A percentile compares a stretch with the other conserved stretches of the same genome.
These are phyloP conservation scores for Aspergillus thermomutatus DNA, from an alignment of 2,329 filamentous ascomycete genomes.

Conservation along the genomic window DNA sequence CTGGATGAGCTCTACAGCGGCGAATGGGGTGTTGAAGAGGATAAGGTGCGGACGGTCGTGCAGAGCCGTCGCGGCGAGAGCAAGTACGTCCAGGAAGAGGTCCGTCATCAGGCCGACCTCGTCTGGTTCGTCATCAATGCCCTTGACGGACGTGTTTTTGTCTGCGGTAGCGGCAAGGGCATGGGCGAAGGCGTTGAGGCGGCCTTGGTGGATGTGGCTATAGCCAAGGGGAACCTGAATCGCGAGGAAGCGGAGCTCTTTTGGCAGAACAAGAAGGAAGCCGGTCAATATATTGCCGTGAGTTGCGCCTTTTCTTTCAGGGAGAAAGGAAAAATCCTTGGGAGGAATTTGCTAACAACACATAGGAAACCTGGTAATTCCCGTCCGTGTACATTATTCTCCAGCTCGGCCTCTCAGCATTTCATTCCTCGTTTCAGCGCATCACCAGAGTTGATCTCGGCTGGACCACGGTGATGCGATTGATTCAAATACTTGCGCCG, in stretches of 20 bases:
- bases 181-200: conserved; percentile 97
- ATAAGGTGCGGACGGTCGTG: conserved; percentile 77
- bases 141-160: conserved; percentile 92
- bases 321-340: no score
- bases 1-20: conserved; percentile 95
- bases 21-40: conserved; percentile 91
- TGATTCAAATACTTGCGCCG: not conserved
- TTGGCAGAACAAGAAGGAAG: conserved; percentile 88
- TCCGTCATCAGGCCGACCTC: conserved; percentile 84
- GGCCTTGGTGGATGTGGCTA: conserved; percentile 83
- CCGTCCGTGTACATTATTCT: not conserved
- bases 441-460: conserved; percentile 7
- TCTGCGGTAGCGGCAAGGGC: conserved; percentile 90
- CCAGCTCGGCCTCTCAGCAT: not conserved
- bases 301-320: conserved; percentile 20
- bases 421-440: not conserved
- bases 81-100: conserved; percentile 95
- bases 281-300: conserved; percentile 89
- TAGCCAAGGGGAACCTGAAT: conserved; percentile 85
- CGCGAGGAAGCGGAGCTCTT: conserved; percentile 78
- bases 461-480: not conserved
- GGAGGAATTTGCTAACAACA: conserved; percentile 5
- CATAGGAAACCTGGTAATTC: conserved; percentile 35
- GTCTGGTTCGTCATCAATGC: conserved; percentile 98
- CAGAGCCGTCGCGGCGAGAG: conserved; percentile 73